Base-by-base conservation (phyloP, 1,284 basidiomycete species). In the Puccinia novopanici region DNA sequence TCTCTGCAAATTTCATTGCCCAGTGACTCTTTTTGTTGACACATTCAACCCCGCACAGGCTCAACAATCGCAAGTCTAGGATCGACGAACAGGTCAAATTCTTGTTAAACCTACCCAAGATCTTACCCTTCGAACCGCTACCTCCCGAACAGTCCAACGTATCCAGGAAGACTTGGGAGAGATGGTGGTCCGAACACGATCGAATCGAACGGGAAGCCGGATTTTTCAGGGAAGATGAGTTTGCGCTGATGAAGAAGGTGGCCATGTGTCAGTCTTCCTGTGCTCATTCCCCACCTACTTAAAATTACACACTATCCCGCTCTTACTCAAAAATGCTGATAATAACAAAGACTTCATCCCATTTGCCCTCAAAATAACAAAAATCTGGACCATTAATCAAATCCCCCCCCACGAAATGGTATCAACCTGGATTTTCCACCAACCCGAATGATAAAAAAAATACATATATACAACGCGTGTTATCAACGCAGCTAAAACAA, bases 221-320 rank as follows among this genome's bases (percentile, higher is more conserved):
- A 22, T 71, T 79, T 30, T 79, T 79, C 48, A 40, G 77, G 55
- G 77, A 79, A 12, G 77, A 79, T 72, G 77, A 79, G 48, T 79
- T 79, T 52, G 77, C 77, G 15, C 24, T 79, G 27, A 79, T 79
- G 77, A 79, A 79, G 54, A 79, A 79, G 57, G 77, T 79, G 2
- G 77, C 77, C 61, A 79, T 79, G 77, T 79, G 77, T 79, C n/a
- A 19, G 77, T 63, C 22, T 79, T 61, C 57, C 13, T 52, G 42
- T n/a, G 48, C 34, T 45, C 27, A 61, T 6, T 37, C n/a, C 40
- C 4, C 30, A 10, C 2, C 15, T 24, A 15, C 37, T 34, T 61
- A 3, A 0, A 37, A 37, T 75, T 42, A 9, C 12, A 55, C 27
- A n/a, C n/a, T 45, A 55, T 75, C 12, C 34, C 34, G 34, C 34